Base-by-base conservation (phyloP, 495 filamentous ascomycete genomes). In the Neurospora sp. region DNA sequence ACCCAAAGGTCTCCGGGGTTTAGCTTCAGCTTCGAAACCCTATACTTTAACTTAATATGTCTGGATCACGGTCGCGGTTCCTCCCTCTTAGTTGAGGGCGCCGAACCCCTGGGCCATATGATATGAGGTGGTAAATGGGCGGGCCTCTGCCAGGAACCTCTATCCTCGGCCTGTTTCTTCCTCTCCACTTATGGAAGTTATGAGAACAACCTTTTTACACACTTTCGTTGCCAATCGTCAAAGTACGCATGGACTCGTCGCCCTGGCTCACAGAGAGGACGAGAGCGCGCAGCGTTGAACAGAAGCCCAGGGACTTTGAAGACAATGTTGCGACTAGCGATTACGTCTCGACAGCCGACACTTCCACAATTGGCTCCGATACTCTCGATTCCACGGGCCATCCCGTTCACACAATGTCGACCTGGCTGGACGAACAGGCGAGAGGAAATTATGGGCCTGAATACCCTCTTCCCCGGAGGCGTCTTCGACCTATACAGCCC, bases 141-240 rank as follows among this genome's bases (percentile, higher is more conserved):
- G 0, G 0, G 14, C 0, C 16, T 42, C 0, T 18, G 16, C 5
- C 41, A 6, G 16, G 1, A 44, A 44, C 18, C 2, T 44, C 16
- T 0, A 44, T n/a, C 0, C 42, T 0, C 18, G 42, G 16, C 42
- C 42, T 0, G 0, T n/a, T 44, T 44, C 0, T 44, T 44, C 1
- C 4, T 18, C 41, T 0, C 5, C 41, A 41, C 1, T 41, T 41
- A 1, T 0, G 40, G 0, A 41, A 16, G 5, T 41, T 41, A 41
- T 10, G 9, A 40, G 40, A 40, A 3, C 0, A 40, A 14, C 40
- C 14, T 0, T 10, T 40, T 40, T 8, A 9, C 0, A 39, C 38
- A 1, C 12, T 18, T 16, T 31, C 27, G 27, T 3, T 31, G 27
- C 3, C 27, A 31, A 41, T 41, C 40, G 18, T 44, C 2, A 44